These are phyloP conservation scores for Colletotrichum magnum DNA, from an alignment of 2,329 filamentous ascomycete genomes.

Conservation along the genomic window DNA sequence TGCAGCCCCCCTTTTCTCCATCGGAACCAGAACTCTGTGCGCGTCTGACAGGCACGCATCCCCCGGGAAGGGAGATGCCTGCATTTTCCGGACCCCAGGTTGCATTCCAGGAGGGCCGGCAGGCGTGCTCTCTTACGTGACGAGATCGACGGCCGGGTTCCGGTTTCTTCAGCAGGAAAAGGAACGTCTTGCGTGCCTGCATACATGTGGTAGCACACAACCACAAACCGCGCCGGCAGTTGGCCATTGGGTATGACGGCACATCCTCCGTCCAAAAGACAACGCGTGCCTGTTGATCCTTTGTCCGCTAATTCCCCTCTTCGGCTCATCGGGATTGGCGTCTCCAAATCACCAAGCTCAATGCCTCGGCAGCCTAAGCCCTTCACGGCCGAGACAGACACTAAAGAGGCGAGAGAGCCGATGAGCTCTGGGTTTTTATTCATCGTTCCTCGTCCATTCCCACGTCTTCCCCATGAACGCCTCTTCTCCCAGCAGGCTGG, in stretches of 20 bases:
- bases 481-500: no score
- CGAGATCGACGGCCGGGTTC: conserved; percentile 10
- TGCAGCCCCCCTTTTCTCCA: neutral
- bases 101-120: conserved; percentile 13
- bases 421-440: no score
- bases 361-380: conserved; percentile 4
- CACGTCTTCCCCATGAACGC: no score
- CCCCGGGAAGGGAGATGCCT: conserved; percentile 7
- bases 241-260: conserved; percentile 15
- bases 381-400: conserved; percentile 1
- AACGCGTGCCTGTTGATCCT: conserved; percentile 26
- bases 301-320: neutral
- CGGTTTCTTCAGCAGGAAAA: conserved; percentile 12
- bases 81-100: conserved; percentile 8
- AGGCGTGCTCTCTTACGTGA: conserved; percentile 15
- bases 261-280: neutral
- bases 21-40: neutral
- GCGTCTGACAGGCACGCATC: neutral
- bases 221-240: neutral
- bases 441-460: no score
- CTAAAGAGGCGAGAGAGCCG: no score
- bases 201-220: no score
- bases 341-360: neutral
- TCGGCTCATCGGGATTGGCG: conserved; percentile 6
- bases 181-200: neutral